A percentile compares a stretch with the other conserved stretches of the same genome.
Evolutionary conservation across 1,284 basidiomycete genomes (phyloP).

Genomic region (Pyrrhoderma lamaoense): DNA sequence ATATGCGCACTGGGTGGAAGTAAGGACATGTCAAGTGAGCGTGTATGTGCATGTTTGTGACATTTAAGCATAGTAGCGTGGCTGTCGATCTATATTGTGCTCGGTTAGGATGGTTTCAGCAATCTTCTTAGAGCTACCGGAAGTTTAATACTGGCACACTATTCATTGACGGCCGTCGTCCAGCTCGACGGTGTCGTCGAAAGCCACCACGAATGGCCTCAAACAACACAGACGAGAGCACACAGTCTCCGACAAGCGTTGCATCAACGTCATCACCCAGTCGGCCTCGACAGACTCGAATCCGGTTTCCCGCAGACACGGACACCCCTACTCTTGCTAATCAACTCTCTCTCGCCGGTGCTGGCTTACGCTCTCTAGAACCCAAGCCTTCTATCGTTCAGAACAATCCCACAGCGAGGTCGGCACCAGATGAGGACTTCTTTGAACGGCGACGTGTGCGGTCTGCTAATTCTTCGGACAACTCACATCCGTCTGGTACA

Average conservation of each 20-base stretch:
- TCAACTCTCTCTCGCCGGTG: background rate
- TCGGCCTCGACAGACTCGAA: slow-evolving; percentile 9
- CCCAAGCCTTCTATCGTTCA: background rate
- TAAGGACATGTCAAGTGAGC: no score
- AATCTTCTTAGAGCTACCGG: background rate
- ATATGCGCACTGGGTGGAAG: no score
- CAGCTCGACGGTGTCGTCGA: slow-evolving; percentile 2
- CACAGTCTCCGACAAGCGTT: background rate
- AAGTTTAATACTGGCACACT: background rate
- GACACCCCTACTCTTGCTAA: background rate
- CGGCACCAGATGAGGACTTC: slow-evolving; percentile 44
- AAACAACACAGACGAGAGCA: background rate
- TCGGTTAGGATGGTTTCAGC: no score
- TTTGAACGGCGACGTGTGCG: slow-evolving; percentile 15
- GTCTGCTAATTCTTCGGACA: slow-evolving; percentile 11
- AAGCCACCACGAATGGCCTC: background rate
- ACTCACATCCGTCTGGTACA: background rate
- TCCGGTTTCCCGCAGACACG: slow-evolving; percentile 14
- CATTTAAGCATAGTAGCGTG: no score
- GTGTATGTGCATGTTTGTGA: no score
- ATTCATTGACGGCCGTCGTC: background rate
- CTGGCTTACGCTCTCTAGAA: slow-evolving; percentile 8
- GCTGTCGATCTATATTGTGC: no score
- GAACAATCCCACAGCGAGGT: slow-evolving; percentile 12
- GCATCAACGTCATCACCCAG: slow-evolving; percentile 5